A percentile compares a stretch with the other conserved stretches of the same genome.
Conservation (phyloP, 2,329 filamentous ascomycete genomes). For the Colletotrichum spinosum region DNA sequence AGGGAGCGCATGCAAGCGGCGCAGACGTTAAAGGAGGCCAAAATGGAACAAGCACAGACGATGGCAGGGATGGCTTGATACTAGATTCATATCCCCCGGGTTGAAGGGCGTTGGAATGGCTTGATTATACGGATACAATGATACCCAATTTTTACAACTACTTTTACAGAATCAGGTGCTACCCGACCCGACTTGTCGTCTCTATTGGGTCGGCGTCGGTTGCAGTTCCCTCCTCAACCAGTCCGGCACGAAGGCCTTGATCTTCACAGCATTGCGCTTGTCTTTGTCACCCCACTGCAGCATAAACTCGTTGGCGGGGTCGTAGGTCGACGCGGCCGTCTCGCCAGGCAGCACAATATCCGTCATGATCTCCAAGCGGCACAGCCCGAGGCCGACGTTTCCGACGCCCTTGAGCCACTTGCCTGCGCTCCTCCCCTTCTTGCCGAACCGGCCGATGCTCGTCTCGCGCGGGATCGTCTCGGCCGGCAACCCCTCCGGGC, state of each 20-base stretch:
- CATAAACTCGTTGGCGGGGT: slow-evolving; percentile 52
- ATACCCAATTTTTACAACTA: slow-evolving; percentile 31
- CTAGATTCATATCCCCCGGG: not conserved
- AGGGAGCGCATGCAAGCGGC: slow-evolving; percentile 42
- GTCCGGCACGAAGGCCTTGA: slow-evolving; percentile 86
- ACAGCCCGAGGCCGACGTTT: slow-evolving; percentile 88
- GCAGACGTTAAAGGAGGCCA: slow-evolving; percentile 63
- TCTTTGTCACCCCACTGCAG: slow-evolving; percentile 36
- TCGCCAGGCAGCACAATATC: slow-evolving; percentile 78
- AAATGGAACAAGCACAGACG: slow-evolving; percentile 52
- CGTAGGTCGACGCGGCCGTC: slow-evolving; percentile 73
- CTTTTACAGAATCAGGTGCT: slow-evolving; percentile 25
- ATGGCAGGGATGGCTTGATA: slow-evolving; percentile 51
- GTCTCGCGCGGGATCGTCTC: slow-evolving; percentile 57
- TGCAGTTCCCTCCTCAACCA: slow-evolving; percentile 70
- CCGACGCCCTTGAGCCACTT: slow-evolving; percentile 85
- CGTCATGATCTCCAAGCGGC: slow-evolving; percentile 91
- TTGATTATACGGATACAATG: slow-evolving; percentile 20
- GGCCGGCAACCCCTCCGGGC: slow-evolving; percentile 44
- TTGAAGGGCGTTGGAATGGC: not conserved
- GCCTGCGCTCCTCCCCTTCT: slow-evolving; percentile 78
- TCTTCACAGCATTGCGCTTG: slow-evolving; percentile 58
- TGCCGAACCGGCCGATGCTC: slow-evolving; percentile 63
- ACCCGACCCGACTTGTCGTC: slow-evolving; percentile 9
- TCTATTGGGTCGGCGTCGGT: slow-evolving; percentile 37